Conservation (phyloP, 2,329 filamentous ascomycete genomes). For the Cercospora zeina region DNA sequence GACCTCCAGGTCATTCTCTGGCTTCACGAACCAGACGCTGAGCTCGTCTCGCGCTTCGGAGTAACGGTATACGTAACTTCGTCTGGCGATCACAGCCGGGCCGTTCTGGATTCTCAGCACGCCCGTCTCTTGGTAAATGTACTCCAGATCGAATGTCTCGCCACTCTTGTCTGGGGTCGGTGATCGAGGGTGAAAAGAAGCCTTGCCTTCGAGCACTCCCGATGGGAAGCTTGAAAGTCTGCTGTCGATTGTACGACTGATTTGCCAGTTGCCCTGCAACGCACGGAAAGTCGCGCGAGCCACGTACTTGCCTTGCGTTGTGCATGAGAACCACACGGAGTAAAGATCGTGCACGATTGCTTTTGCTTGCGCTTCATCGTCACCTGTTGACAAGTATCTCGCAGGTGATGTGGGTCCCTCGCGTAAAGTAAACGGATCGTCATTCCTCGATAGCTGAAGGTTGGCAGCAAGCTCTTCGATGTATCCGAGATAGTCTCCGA, state of each 20-base stretch:
- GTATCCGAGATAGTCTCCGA: slow-evolving; percentile 76
- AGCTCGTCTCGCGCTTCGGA: slow-evolving; percentile 60
- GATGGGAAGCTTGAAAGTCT: slow-evolving; percentile 32
- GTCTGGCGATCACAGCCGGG: slow-evolving; percentile 57
- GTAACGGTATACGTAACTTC: slow-evolving; percentile 73
- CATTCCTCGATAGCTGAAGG: slow-evolving; percentile 53
- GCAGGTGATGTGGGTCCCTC: slow-evolving; percentile 51
- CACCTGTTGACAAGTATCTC: slow-evolving; percentile 36
- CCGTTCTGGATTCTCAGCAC: slow-evolving; percentile 30
- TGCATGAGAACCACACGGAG: slow-evolving; percentile 31
- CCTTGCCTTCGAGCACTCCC: slow-evolving; percentile 34
- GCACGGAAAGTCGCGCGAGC: slow-evolving; percentile 38
- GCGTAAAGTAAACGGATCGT: slow-evolving; percentile 46
- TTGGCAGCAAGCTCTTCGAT: slow-evolving; percentile 69
- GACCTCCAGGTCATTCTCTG: slow-evolving; percentile 59
- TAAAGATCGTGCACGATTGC: slow-evolving; percentile 53
- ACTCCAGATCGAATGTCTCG: slow-evolving; percentile 36
- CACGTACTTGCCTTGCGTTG: slow-evolving; percentile 32
- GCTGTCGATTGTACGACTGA: slow-evolving; percentile 36
- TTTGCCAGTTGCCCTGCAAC: slow-evolving; percentile 38
- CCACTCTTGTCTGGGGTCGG: slow-evolving; percentile 31
- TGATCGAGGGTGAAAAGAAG: slow-evolving; percentile 36
- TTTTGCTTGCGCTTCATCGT: slow-evolving; percentile 45
- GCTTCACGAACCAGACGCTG: slow-evolving; percentile 71
- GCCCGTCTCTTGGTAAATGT: slow-evolving; percentile 39